Evolutionary conservation across 352 stramenopile species (phyloP), one percentile per base, ranked within the genome.

Genomic region (Phytophthora pluvialis): DNA sequence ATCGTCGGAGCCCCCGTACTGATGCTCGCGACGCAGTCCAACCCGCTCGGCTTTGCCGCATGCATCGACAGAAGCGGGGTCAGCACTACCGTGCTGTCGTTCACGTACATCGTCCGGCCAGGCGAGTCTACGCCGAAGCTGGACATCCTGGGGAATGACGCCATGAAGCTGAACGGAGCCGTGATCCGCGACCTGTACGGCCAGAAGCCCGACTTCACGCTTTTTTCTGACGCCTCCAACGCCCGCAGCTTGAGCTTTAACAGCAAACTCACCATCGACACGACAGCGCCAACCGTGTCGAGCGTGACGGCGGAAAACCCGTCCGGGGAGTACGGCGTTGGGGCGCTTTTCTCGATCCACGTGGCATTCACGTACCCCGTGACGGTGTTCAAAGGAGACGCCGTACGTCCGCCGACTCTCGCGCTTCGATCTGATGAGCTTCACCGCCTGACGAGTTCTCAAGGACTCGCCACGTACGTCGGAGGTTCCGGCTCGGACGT

Each of bases 241-340:
- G 50, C 53, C 3, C 80, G 80, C 3, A 80, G 76, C 16, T 64
- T 94, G 6, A 83, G 79, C 21, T 90, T 67, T 53, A 91, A 86
- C 45, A 91, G 73, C 36, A 56, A 88, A 2, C 53, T 94, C 25
- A 53, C 40, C 0, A 82, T 94, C 39, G 73, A 91, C 44, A 93
- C 86, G 1, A 77, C 67, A 0, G 31, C 72, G 0, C 81, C 83
- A 2, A 64, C 44, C 0, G 70, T 94, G 1, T 12, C 64, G 0
- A 71, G 73, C 29, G 81, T 93, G 2, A 86, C 72, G 2, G 71
- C 78, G 1, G 57, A 56, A 4, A 89, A 64, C 5, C 54, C 72
- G 0, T 86, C 81, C 0, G 83, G 77, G 0, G 78, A 87, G 38
- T 94, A 93, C 44, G 83, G 86, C 4, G 73, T 92, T 16, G 83